A percentile compares a stretch with the other conserved stretches of the same genome.
These are phyloP conservation scores for Sphaerulina vaccinii DNA, from an alignment of 2,329 filamentous ascomycete species.

Conservation along the genomic window DNA sequence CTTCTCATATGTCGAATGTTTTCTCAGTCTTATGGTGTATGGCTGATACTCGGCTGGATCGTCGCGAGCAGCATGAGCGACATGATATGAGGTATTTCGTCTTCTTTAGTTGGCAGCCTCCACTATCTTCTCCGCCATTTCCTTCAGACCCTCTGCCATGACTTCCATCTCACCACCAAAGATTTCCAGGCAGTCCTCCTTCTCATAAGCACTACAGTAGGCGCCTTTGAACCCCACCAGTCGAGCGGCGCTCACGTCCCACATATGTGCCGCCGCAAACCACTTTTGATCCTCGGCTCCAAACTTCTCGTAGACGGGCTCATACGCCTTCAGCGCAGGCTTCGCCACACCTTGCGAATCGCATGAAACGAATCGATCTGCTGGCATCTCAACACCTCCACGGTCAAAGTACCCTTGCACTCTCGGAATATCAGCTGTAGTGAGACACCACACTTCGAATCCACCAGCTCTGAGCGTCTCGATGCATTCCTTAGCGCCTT, in stretches of 20 bases:
- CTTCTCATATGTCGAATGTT: no score
- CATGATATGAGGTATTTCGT: no score
- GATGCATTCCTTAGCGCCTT: slow-evolving; percentile 46
- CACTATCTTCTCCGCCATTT: slow-evolving; percentile 46
- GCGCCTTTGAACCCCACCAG: slow-evolving; percentile 50
- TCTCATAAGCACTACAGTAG: slow-evolving; percentile 55
- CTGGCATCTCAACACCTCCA: slow-evolving; percentile 51
- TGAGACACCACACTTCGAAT: slow-evolving; percentile 56
- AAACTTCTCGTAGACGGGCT: slow-evolving; percentile 45
- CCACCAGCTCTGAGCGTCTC: slow-evolving; percentile 45
- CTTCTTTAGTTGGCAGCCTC: slow-evolving; percentile 8
- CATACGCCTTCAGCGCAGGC: slow-evolving; percentile 51
- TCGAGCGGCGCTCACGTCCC: slow-evolving; percentile 48
- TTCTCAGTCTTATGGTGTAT: no score
- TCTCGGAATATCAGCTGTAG: slow-evolving; percentile 51
- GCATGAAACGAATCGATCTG: slow-evolving; percentile 54
- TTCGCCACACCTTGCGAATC: slow-evolving; percentile 52
- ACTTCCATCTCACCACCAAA: slow-evolving; percentile 54
- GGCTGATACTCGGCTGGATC: no score
- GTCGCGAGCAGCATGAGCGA: no score
- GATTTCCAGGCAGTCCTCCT: slow-evolving; percentile 51
- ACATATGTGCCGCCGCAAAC: slow-evolving; percentile 61
- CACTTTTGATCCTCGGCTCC: slow-evolving; percentile 43
- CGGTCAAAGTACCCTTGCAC: slow-evolving; percentile 55
- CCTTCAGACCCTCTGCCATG: slow-evolving; percentile 46